Evolutionary conservation across 768 basidiomycete genomes (phyloP).

Genomic region (Mycena epipterygia): DNA sequence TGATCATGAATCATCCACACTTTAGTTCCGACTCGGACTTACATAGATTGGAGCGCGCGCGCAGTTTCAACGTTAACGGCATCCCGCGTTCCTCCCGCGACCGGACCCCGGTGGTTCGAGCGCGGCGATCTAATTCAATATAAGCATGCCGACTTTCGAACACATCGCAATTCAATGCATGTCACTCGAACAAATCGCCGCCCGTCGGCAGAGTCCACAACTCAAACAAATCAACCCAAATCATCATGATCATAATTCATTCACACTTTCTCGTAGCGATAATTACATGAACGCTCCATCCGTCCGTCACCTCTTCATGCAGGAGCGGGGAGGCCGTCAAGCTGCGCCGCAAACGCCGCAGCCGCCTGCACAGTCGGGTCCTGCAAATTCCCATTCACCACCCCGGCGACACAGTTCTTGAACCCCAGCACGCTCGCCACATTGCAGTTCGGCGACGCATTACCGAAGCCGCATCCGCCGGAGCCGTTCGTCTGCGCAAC

Average conservation of each 20-base stretch:
- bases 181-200: no score
- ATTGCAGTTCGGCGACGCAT: constrained; percentile 35
- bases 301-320: neutral
- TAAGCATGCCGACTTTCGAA: no score
- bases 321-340: constrained; percentile 3
- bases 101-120: no score
- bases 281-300: constrained; percentile 15
- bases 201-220: no score
- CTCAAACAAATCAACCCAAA: no score
- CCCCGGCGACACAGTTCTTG: neutral
- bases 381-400: neutral
- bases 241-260: constrained; percentile 12
- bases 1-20: no score
- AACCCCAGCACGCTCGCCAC: constrained; percentile 30
- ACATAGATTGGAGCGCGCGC: no score
- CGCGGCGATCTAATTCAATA: no score
- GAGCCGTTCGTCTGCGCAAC: constrained; percentile 39
- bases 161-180: no score
- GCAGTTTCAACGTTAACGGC: no score
- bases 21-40: no score
- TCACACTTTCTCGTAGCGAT: constrained; percentile 12
- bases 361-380: neutral
- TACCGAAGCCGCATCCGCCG: constrained; percentile 40
- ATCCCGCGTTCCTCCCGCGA: no score
- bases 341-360: constrained; percentile 4